Percentiles rank a stretch among this genome's conserved stretches.
These are phyloP conservation scores for Clonostachys byssicola DNA, from an alignment of 2,329 filamentous ascomycete genomes.

Conservation along the genomic window DNA sequence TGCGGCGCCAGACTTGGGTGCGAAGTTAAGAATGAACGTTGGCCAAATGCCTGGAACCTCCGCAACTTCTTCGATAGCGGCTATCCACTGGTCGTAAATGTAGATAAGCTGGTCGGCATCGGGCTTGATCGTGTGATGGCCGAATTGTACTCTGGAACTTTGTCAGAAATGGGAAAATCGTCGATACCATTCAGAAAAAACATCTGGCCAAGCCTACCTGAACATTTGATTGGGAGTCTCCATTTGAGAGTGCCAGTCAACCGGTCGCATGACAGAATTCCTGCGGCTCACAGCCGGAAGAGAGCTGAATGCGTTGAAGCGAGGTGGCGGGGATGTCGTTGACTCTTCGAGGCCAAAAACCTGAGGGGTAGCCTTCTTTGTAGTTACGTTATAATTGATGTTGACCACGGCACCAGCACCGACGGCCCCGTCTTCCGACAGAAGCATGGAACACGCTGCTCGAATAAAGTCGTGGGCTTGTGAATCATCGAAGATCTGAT, in stretches of 20 bases:
- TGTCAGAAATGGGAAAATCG: no score
- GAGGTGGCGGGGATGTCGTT: background rate
- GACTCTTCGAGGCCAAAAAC: conserved; percentile 25
- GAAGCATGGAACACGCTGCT: conserved; percentile 16
- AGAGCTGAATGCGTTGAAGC: background rate
- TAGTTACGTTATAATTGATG: conserved; percentile 19
- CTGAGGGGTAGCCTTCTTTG: conserved; percentile 10
- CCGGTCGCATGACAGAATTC: conserved; percentile 18
- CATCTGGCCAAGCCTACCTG: conserved; percentile 11
- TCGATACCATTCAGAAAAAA: no score
- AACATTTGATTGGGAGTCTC: conserved; percentile 27
- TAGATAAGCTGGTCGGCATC: conserved; percentile 18
- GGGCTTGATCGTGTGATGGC: conserved; percentile 26
- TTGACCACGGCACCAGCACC: conserved; percentile 24
- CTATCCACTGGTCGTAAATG: conserved; percentile 27
- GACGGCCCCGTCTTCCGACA: conserved; percentile 12
- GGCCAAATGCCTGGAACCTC: background rate
- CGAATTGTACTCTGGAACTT: conserved; percentile 12
- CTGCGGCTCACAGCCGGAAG: conserved; percentile 1
- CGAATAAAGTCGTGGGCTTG: conserved; percentile 14
- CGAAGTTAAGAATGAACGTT: background rate
- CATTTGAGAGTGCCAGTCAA: conserved; percentile 15
- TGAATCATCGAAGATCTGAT: conserved; percentile 20
- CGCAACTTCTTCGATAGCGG: conserved; percentile 16
- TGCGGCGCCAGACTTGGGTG: background rate